Percentiles rank a stretch among this genome's conserved stretches.
Conservation (phyloP, 441 rosid species). For the Corymbia citriodora region DNA sequence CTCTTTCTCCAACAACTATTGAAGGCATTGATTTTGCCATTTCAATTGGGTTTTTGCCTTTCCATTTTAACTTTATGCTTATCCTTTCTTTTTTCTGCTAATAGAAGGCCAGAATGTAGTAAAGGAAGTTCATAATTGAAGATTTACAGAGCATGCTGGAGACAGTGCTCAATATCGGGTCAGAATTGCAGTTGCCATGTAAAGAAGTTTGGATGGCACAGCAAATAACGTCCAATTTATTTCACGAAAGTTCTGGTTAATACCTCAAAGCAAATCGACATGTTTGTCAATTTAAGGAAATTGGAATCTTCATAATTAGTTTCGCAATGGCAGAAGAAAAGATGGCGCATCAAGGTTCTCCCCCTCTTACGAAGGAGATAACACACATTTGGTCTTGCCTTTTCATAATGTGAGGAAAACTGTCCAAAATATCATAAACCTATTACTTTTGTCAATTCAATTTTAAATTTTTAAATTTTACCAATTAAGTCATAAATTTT, state of each 20-base stretch:
- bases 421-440: neutral
- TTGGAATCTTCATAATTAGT: neutral
- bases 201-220: neutral
- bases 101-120: neutral
- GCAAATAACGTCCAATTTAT: neutral
- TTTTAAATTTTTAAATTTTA: too few species aligned
- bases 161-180: neutral
- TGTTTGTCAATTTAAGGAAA: neutral
- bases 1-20: neutral
- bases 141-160: neutral
- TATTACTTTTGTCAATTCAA: too few species aligned
- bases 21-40: neutral
- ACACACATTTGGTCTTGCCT: neutral
- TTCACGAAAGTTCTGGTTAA: neutral
- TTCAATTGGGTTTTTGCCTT: neutral
- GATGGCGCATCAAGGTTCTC: neutral
- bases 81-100: neutral
- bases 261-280: neutral
- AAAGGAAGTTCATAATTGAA: neutral
- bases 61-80: neutral
- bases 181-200: neutral
- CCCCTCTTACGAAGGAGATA: neutral
- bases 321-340: neutral
- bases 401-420: neutral
- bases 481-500: neutral